These are phyloP conservation scores for Penicillium bovifimosum DNA, from an alignment of 495 filamentous ascomycete genomes.

Conservation along the genomic window DNA sequence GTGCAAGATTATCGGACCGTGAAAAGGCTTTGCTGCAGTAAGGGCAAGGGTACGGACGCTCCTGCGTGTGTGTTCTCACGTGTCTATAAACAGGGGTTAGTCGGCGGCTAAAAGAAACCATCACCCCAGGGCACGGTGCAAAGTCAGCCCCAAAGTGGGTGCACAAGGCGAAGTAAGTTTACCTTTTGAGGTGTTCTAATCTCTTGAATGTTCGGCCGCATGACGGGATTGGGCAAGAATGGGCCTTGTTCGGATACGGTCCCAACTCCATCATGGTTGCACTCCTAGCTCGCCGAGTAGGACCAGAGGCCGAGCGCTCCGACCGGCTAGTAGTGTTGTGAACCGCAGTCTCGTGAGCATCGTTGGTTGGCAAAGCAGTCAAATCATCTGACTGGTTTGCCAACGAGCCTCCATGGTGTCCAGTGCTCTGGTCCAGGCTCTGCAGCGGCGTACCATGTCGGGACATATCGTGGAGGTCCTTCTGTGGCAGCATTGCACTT, in stretches of 20 bases:
- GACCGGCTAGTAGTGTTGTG: slow-evolving; percentile 56
- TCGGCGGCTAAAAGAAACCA: slow-evolving; percentile 53
- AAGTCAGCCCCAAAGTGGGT: slow-evolving; percentile 8
- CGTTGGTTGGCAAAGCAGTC: slow-evolving; percentile 56
- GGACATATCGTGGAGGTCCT: slow-evolving; percentile 77
- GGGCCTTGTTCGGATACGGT: slow-evolving; percentile 94
- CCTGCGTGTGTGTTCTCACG: slow-evolving; percentile 98
- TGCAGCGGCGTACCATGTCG: slow-evolving; percentile 83
- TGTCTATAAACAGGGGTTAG: slow-evolving; percentile 65
- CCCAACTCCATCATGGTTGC: slow-evolving; percentile 95
- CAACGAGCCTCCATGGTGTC: slow-evolving; percentile 57
- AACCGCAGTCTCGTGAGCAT: slow-evolving; percentile 51
- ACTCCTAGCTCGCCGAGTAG: slow-evolving; percentile 84
- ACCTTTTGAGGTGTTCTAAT: slow-evolving; percentile 98
- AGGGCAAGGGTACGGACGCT: slow-evolving; percentile 93
- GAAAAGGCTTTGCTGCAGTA: slow-evolving; percentile 99
- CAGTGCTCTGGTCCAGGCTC: slow-evolving; percentile 70
- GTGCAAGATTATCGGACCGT: slow-evolving; percentile 94
- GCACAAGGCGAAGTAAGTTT: slow-evolving; percentile 43
- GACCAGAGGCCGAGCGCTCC: slow-evolving; percentile 61
- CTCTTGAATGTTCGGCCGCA: slow-evolving; percentile 98
- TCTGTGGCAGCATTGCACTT: slow-evolving; percentile 63
- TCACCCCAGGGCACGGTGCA: slow-evolving; percentile 18
- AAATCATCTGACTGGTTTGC: slow-evolving; percentile 64
- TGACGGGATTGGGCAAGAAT: slow-evolving; percentile 97